Percentiles rank a stretch among this genome's conserved stretches.
These are phyloP conservation scores for Picea abies DNA, from an alignment of 83 land plant genomes.

Conservation along the genomic window DNA sequence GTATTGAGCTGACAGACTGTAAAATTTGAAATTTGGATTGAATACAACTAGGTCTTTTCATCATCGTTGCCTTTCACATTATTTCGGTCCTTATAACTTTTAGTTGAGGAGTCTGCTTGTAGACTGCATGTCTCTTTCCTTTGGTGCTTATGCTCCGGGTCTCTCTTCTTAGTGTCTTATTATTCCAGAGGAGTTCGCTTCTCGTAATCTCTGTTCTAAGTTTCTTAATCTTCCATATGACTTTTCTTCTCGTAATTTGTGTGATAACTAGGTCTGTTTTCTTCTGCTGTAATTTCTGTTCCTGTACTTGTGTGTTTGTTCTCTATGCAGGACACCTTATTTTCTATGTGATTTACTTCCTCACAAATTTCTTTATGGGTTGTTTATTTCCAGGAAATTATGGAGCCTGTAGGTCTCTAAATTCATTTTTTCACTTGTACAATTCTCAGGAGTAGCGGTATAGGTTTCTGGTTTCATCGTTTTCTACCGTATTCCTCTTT, in stretches of 20 bases:
- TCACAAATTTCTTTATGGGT: background rate
- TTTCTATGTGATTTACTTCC: background rate
- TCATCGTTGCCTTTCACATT: background rate
- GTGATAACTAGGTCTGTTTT: background rate
- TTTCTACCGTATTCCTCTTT: background rate
- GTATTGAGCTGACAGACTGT: slow-evolving; percentile 2
- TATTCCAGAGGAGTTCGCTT: background rate
- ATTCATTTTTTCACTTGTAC: background rate
- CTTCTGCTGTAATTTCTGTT: background rate
- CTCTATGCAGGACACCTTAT: background rate
- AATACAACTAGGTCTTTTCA: background rate
- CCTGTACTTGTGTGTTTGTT: background rate
- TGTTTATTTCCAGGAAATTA: background rate
- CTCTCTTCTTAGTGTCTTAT: background rate
- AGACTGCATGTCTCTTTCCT: too few relatives aligned
- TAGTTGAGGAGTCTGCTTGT: too few relatives aligned
- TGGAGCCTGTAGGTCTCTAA: background rate
- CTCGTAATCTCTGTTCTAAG: background rate
- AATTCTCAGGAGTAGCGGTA: background rate
- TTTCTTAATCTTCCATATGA: background rate
- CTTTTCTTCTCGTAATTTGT: background rate
- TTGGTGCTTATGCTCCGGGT: background rate
- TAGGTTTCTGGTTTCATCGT: background rate
- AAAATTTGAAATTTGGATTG: background rate
- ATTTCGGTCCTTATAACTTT: background rate